A percentile compares a stretch with the other conserved stretches of the same genome.
Evolutionary conservation across 805 yeast genomes (phyloP).

Genomic region (Yueomyces sp.): DNA sequence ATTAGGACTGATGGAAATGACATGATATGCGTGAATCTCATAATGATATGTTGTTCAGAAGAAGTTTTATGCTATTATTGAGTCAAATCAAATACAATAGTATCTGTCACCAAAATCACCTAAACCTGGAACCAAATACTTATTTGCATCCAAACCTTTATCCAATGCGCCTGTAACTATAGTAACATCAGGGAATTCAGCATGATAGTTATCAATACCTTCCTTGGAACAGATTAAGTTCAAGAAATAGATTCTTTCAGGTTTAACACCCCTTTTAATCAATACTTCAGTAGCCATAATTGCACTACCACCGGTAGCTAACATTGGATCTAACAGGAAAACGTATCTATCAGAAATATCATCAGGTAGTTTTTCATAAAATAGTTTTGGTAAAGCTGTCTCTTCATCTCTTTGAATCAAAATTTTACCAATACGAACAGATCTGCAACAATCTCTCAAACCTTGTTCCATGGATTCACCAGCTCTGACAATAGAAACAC

Average conservation of each 20-base stretch:
- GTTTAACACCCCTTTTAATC: slow-evolving; percentile 72
- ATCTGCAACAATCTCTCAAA: slow-evolving; percentile 89
- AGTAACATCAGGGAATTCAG: slow-evolving; percentile 67
- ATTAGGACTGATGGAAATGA: too few relatives aligned
- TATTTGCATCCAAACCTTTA: slow-evolving; percentile 69
- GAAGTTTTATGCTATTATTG: too few relatives aligned
- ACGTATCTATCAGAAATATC: slow-evolving; percentile 85
- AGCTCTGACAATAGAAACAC: slow-evolving; percentile 95
- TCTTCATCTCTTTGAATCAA: slow-evolving; percentile 97
- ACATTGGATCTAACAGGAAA: slow-evolving; percentile 87
- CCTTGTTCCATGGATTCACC: slow-evolving; percentile 99
- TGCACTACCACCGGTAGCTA: slow-evolving; percentile 98
- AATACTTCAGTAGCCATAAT: slow-evolving; percentile 93
- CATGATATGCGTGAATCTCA: too few relatives aligned
- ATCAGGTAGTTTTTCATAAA: slow-evolving; percentile 86
- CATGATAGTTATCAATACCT: slow-evolving; percentile 70
- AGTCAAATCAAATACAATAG: slow-evolving; percentile 54
- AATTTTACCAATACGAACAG: slow-evolving; percentile 92
- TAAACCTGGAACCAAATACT: slow-evolving; percentile 83
- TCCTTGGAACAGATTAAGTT: slow-evolving; percentile 92
- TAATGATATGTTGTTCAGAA: too few relatives aligned
- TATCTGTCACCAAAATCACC: slow-evolving; percentile 98
- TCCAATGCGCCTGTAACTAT: slow-evolving; percentile 93
- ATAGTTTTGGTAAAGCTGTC: slow-evolving; percentile 83
- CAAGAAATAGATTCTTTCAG: slow-evolving; percentile 77